Base-by-base conservation (phyloP, 768 basidiomycete genomes). In the Boletellus ananas region DNA sequence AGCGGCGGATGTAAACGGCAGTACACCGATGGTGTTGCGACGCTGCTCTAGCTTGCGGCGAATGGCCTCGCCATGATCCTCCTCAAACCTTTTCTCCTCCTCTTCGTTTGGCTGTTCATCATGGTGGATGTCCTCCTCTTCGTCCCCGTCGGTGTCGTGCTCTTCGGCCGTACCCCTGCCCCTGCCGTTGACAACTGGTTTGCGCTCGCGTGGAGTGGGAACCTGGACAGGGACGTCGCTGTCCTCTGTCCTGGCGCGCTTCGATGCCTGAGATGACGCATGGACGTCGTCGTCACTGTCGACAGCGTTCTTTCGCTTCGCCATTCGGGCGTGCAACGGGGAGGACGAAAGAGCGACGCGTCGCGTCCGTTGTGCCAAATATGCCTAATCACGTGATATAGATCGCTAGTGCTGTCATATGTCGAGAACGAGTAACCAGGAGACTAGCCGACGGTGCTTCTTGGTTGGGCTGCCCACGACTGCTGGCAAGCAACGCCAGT, bases 11-110 rank as follows among this genome's bases (percentile, higher is more conserved):
- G 58, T 79, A 12, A 82, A 81, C 18, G 70, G 75, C 46, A 29
- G 66, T 63, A 58, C 73, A 68, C 57, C 75, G 56, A 63, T 72
- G 65, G 58, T 72, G 50, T 66, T 71, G 45, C 61, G 67, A 53
- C 66, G 72, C 29, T 57, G 73, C 57, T 80, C 77, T 35, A 88
- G 70, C 39, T 73, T 74, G 20, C 73, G 77, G 12, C 80, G 79
- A 43, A 87, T 74, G 34, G 69, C 72, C 38, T 77, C 80, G 9
- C 78, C 79, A 47, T 85, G 72, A 42, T 80, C 74, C 50, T 78
- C 75, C 54, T 89, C 87, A 50, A 87, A 84, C 60, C 74, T 70
- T 53, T 80, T 78, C 47, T 87, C 85, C n/a, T 80, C 79, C 29
- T 77, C 77, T 49, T 81, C 79, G 44, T 75, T 68, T 34, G 63